Evolutionary conservation across 495 filamentous ascomycete genomes (phyloP), one percentile per base, ranked within the genome.

Genomic region (Podospora anserina): DNA sequence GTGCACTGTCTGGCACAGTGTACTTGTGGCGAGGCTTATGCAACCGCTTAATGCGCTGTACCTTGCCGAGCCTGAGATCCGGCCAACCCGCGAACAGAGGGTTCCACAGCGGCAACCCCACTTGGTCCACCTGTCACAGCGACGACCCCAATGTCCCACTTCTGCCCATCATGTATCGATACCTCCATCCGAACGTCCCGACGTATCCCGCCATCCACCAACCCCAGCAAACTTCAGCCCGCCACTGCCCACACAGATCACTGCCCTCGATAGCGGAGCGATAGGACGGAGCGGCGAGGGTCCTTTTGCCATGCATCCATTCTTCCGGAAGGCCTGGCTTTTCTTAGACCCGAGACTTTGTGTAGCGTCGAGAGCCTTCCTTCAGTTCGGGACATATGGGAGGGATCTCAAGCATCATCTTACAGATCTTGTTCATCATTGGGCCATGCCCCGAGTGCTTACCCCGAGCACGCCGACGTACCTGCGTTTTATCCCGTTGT

Each of bases 21-120:
- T 63, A 69, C 73, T 65, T 75, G 44, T 34, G 63, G 39, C 39
- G 56, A 61, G 64, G 60, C 70, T 68, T 53, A 64, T 65, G 72
- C 72, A 68, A 6, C 68, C 26, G 66, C 68, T 69, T 66, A 54
- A 69, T 63, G 61, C 61, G 56, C 20, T 60, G 72, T 72, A 65
- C 65, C 66, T 27, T 59, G 57, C 59, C 56, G 27, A 32, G 64
- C 56, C 32, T 32, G 27, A 60, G 66, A 59, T 69, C 61, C 69
- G 54, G 60, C 66, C 69, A 71, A 67, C 67, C 71, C 65, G 30
- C 30, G 65, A 73, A 53, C 61, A 70, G 30, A 59, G 19, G 67
- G 69, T 64, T 34, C 66, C 75, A 77, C 70, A 69, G 66, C 69
- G 69, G 69, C 64, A 73, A 68, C 63, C 76, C 76, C 74, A 76